A percentile compares a stretch with the other conserved stretches of the same genome.
Conservation (phyloP, 345 rosid species). For the Microthlaspi erraticum region DNA sequence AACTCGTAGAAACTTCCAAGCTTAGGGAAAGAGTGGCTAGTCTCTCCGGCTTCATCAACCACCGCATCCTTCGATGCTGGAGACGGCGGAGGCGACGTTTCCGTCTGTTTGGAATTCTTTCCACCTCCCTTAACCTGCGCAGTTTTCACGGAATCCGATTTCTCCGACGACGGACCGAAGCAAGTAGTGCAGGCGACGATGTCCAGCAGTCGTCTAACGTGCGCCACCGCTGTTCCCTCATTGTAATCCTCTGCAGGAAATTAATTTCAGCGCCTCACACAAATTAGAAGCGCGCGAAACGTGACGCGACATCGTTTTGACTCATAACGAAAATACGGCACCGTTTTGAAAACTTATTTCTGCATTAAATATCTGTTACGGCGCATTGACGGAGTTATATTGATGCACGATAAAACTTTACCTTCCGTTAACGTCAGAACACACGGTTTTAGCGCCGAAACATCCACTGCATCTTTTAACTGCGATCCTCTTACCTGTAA, state of each 20-base stretch:
- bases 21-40: conserved; percentile 75
- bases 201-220: conserved; percentile 90
- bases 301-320: not conserved
- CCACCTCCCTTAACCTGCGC: conserved; percentile 51
- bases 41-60: conserved; percentile 72
- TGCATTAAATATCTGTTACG: not conserved
- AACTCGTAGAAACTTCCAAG: conserved; percentile 91
- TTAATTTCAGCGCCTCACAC: conserved; percentile 15
- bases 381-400: conserved; percentile 31
- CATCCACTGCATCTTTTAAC: conserved; percentile 76
- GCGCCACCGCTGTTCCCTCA: conserved; percentile 83
- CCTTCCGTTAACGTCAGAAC: conserved; percentile 72
- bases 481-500: conserved; percentile 72
- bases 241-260: conserved; percentile 69
- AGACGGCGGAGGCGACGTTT: conserved; percentile 46
- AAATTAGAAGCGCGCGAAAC: not conserved
- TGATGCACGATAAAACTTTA: conserved; percentile 27
- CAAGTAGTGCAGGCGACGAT: conserved; percentile 83
- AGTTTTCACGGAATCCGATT: conserved; percentile 55
- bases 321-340: not conserved
- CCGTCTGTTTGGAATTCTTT: conserved; percentile 51
- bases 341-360: not conserved
- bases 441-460: conserved; percentile 86
- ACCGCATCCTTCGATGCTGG: conserved; percentile 51
- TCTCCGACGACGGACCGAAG: conserved; percentile 71